Evolutionary conservation across 305 asterid species (phyloP), one percentile per base, ranked within the genome.

Genomic region (Coffea humblotiana): DNA sequence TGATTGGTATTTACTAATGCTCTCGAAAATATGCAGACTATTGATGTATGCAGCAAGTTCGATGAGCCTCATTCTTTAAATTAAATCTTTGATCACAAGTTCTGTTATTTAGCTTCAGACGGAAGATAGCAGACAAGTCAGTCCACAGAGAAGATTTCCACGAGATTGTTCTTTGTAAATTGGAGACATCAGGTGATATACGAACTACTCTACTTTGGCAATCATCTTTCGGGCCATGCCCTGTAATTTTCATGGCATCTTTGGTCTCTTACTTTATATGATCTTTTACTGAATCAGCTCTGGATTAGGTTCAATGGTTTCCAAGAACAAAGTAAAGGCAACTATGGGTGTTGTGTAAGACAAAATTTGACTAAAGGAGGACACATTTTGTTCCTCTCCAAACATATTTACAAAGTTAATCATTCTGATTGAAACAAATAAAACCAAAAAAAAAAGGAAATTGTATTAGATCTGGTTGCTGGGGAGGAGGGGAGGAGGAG

Each of bases 131-230:
- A 64, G n/a, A 68, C 40, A 70, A 18, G 76, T n/a, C n/a, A 45
- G 61, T 51, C 15, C 52, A 7, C 12, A 4, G 48, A 15, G 8
- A 71, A 23, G 63, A 69, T 32, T 32, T 32, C 32, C 32, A 32
- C 56, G 47, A 66, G 70, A 78, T 4, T 35, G 45, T 72, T 60
- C 23, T 56, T 56, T 43, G 81, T 60, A 54, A 54, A 56, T 32
- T 23, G 70, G 48, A 4, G 29, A 49, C 25, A 37, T 65, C 7
- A 54, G 54, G 69, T 15, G 21, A 47, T 12, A 12, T 13, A 15
- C 6, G 21, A 58, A 60, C 29, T 25, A 40, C 8, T 8, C 35
- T 27, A 58, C 37, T 27, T 45, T 40, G 29, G 66, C 40, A 73
- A 29, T 54, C 35, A 40, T 8, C 19, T 43, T 27, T 64, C 5